Evolutionary conservation across 129 eudicot species (phyloP), one percentile per base, ranked within the genome.

Genomic region (Arctium lappa): DNA sequence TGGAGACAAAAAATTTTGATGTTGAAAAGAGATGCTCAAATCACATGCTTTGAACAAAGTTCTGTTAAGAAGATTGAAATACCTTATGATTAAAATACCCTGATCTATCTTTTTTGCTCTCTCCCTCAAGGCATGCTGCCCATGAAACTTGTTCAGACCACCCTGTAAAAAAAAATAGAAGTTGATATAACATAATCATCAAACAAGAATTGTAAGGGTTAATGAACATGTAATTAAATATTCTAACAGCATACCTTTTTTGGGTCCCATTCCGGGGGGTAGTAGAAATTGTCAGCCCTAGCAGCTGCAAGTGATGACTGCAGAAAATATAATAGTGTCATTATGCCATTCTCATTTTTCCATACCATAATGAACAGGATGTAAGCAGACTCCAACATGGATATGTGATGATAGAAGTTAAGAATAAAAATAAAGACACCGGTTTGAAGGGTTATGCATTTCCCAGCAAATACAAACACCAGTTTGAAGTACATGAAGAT

Each of bases 291-390:
- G 88, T 95, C 98, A 30, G 99, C 99, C 84, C 99, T 88, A 48
- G 99, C 99, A 78, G 98, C 99, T 72, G 99, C 99, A 87, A 95
- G 99, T 31, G 98, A 69, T 44, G 99, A 95, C 99, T 95, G 90
- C 88, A 88, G 31, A 79, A 60, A 71, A 79, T 56, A 73, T 84
- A 84, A 86, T 39, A 83, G 31, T 62, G 72, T 70, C 46, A 72
- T 31, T 42, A 31, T 60, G 62, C 46, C 71, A 75, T 29, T 33
- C 81, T 74, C 80, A 11, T 27, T 65, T 6, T 32, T 60, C 4
- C 42, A 60, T 7, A 6, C 37, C 66, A 15, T 72, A 71, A 15
- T 37, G 31, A 39, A 60, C 66, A 63, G 1, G 46, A 29, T 29
- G 73, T 70, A 73, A 53, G 27, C 72, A 33, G 72, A 72, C 7